Percentiles rank a stretch among this genome's conserved stretches.
phyloP scores from a whole-genome alignment of 2,329 filamentous ascomycete species.

The Lasiodiplodia hormozganensis region DNA sequence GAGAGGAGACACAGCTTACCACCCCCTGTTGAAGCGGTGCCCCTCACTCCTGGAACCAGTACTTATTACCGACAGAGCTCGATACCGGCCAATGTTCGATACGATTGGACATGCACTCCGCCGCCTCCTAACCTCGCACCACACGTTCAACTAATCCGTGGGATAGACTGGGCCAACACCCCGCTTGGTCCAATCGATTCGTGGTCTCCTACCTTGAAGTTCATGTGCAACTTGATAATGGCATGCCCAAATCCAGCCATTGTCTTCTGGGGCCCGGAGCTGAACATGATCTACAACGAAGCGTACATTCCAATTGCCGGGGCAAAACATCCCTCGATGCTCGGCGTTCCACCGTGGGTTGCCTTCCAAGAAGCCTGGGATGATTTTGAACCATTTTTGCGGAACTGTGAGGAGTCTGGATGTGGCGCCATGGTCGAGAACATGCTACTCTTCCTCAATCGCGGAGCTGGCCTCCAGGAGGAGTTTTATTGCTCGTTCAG shows the following conservation, averaged over 20 bases:
- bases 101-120: conserved; percentile 29
- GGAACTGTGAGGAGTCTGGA: conserved; percentile 27
- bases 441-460: conserved; percentile 28
- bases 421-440: conserved; percentile 30
- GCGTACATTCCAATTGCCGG: conserved; percentile 72
- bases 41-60: conserved; percentile 25
- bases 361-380: conserved; percentile 75
- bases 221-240: conserved; percentile 80
- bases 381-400: conserved; percentile 56
- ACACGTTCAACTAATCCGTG: conserved; percentile 74
- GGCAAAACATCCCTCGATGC: conserved; percentile 72
- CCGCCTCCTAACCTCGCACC: conserved; percentile 56
- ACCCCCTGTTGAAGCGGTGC: conserved; percentile 10
- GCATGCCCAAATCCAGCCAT: conserved; percentile 59
- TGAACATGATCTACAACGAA: conserved; percentile 75
- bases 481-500: conserved; percentile 31
- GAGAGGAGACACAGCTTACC: conserved; percentile 23
- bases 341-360: conserved; percentile 69
- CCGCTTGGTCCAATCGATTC: conserved; percentile 73
- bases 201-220: conserved; percentile 73
- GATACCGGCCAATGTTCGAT: conserved; percentile 10
- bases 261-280: conserved; percentile 58
- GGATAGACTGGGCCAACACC: conserved; percentile 74
- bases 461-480: conserved; percentile 21
- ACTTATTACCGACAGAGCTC: conserved; percentile 16